Evolutionary conservation across 2,329 filamentous ascomycete species (phyloP).

Genomic region (Dendrostoma leiphaemia): DNA sequence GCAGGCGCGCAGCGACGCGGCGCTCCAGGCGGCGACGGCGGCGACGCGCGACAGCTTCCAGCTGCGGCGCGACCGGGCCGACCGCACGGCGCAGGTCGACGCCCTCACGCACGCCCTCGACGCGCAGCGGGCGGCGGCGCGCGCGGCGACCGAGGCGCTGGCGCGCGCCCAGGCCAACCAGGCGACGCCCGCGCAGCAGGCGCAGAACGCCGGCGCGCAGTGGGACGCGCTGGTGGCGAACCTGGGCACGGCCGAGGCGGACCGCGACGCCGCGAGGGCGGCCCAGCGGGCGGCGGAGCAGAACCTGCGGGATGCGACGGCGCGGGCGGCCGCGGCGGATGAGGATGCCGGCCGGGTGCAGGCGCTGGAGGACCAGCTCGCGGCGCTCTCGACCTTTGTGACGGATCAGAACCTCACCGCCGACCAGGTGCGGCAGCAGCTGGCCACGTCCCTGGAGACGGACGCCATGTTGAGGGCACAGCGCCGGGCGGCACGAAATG

Average conservation of each 20-base stretch:
- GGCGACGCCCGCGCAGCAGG: neutral
- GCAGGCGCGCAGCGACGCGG: slow-evolving; percentile 25
- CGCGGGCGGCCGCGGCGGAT: too few species aligned
- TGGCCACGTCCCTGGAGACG: neutral
- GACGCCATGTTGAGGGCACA: too few species aligned
- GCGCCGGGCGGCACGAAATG: neutral
- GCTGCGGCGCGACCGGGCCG: slow-evolving; percentile 13
- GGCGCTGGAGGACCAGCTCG: neutral
- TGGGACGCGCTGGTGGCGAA: too few species aligned
- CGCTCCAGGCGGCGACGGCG: slow-evolving; percentile 13
- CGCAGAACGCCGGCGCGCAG: too few species aligned
- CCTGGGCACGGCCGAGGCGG: neutral
- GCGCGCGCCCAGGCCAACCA: neutral
- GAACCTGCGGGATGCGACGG: neutral
- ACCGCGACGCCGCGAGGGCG: neutral
- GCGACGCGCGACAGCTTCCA: neutral
- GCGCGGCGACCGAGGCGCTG: slow-evolving; percentile 4
- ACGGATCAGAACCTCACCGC: neutral
- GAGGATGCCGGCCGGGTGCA: neutral
- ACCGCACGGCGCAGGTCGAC: slow-evolving; percentile 2
- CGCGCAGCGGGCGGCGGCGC: slow-evolving; percentile 1
- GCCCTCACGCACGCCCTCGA: slow-evolving; percentile 17
- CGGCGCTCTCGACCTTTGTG: neutral
- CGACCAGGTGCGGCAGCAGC: neutral
- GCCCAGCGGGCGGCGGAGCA: neutral